Evolutionary conservation across 441 rosid species (phyloP).

Genomic region (Gossypium laxum): DNA sequence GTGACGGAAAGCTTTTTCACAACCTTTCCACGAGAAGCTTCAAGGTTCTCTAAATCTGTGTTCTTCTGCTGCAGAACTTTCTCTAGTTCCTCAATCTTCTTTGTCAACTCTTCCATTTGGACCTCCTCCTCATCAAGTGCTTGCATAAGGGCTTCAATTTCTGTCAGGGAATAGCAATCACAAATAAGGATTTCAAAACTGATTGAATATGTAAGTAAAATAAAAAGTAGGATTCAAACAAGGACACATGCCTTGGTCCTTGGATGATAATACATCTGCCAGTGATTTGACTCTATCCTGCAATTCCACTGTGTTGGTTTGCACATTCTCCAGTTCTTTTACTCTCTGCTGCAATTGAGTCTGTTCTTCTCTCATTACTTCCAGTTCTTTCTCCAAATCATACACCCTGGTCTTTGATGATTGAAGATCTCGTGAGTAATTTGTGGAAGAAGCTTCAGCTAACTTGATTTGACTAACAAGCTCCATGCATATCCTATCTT

Average conservation of each 20-base stretch:
- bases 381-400: conserved; percentile 58
- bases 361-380: conserved; percentile 38
- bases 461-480: conserved; percentile 84
- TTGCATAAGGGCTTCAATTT: conserved; percentile 92
- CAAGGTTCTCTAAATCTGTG: conserved; percentile 58
- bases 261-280: conserved; percentile 52
- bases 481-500: conserved; percentile 74
- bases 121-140: conserved; percentile 98
- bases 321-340: conserved; percentile 56
- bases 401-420: conserved; percentile 41
- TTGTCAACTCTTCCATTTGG: conserved; percentile 77
- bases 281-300: conserved; percentile 50
- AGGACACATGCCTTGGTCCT: conserved; percentile 68
- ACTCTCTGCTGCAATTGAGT: conserved; percentile 46
- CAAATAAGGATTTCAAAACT: conserved; percentile 5
- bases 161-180: conserved; percentile 33
- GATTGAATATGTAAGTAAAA: not conserved
- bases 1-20: conserved; percentile 79
- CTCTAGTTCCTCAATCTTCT: conserved; percentile 56
- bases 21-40: conserved; percentile 74
- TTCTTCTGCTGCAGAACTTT: conserved; percentile 57
- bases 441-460: conserved; percentile 71
- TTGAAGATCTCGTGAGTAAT: conserved; percentile 57
- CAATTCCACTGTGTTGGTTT: conserved; percentile 36
- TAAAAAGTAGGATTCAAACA: conserved; percentile 10